Evolutionary conservation across 78 protist species (phyloP).

Genomic region (Bigelowiella natans): DNA sequence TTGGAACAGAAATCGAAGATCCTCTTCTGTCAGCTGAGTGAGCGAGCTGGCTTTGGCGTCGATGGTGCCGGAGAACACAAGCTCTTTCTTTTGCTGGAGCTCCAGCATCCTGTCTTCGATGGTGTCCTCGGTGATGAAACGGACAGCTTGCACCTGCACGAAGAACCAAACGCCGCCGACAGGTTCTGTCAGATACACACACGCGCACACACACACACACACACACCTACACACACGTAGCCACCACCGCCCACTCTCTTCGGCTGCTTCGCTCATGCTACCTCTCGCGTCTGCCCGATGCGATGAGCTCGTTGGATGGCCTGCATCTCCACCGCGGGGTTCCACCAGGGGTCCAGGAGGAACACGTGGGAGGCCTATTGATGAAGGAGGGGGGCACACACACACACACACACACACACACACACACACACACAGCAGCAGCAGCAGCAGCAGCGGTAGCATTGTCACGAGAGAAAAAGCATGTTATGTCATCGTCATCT

Average conservation of each 20-base stretch:
- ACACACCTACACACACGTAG: background rate
- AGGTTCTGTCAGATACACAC: background rate
- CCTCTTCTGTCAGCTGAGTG: background rate
- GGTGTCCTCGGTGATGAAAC: slow-evolving; percentile 6
- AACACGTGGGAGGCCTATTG: slow-evolving; percentile 16
- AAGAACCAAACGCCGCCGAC: background rate
- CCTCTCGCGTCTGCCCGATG: slow-evolving; percentile 2
- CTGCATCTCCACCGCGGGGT: slow-evolving; percentile 13
- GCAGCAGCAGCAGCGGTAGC: too few relatives aligned
- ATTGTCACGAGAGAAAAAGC: background rate
- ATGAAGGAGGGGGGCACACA: too few relatives aligned
- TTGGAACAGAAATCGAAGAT: background rate
- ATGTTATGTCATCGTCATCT: background rate
- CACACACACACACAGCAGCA: too few relatives aligned
- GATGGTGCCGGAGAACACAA: background rate
- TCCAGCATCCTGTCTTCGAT: slow-evolving; percentile 24
- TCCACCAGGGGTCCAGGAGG: slow-evolving; percentile 5
- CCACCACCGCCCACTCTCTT: background rate
- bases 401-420: too few relatives aligned
- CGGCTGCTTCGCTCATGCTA: background rate
- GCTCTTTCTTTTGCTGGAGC: slow-evolving; percentile 29
- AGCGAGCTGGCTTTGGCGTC: background rate
- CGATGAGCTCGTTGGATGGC: background rate
- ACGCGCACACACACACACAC: background rate
- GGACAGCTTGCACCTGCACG: slow-evolving; percentile 5